Evolutionary conservation across 192 early-diverging fungal genomes (phyloP).

Genomic region (Ramicandelaber brevisporus): DNA sequence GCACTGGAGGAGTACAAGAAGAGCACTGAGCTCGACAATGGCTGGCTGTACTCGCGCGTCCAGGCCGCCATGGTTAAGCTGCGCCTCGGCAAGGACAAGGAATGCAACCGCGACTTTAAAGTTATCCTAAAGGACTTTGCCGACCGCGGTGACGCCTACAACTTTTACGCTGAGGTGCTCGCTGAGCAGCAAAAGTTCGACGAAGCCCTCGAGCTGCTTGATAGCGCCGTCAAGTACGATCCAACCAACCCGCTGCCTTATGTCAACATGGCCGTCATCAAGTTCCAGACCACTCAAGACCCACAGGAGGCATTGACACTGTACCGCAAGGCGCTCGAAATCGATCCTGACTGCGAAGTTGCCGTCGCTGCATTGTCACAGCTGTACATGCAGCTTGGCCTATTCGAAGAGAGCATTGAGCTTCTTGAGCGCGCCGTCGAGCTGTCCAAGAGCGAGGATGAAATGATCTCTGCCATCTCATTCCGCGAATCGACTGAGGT

Average conservation of each 20-base stretch:
- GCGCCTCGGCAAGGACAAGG: constrained; percentile 53
- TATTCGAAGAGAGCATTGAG: constrained; percentile 56
- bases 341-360: constrained; percentile 90
- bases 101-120: constrained; percentile 53
- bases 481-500: constrained; percentile 35
- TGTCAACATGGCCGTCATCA: constrained; percentile 78
- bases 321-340: constrained; percentile 57
- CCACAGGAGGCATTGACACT: constrained; percentile 41
- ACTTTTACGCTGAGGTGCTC: constrained; percentile 92
- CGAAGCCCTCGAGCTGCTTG: constrained; percentile 63
- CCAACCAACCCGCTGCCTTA: constrained; percentile 75
- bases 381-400: constrained; percentile 63
- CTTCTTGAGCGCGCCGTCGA: constrained; percentile 61
- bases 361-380: constrained; percentile 58
- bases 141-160: constrained; percentile 66
- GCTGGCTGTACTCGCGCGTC: constrained; percentile 76
- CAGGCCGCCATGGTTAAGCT: constrained; percentile 87
- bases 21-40: constrained; percentile 46
- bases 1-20: constrained; percentile 70
- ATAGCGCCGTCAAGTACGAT: constrained; percentile 67
- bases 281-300: constrained; percentile 57
- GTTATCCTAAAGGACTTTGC: constrained; percentile 54
- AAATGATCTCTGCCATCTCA: constrained; percentile 59
- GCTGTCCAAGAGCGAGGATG: constrained; percentile 68
- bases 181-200: constrained; percentile 60